Conservation (phyloP, 108 stramenopile species). For the Pelagomonas calceolata region DNA sequence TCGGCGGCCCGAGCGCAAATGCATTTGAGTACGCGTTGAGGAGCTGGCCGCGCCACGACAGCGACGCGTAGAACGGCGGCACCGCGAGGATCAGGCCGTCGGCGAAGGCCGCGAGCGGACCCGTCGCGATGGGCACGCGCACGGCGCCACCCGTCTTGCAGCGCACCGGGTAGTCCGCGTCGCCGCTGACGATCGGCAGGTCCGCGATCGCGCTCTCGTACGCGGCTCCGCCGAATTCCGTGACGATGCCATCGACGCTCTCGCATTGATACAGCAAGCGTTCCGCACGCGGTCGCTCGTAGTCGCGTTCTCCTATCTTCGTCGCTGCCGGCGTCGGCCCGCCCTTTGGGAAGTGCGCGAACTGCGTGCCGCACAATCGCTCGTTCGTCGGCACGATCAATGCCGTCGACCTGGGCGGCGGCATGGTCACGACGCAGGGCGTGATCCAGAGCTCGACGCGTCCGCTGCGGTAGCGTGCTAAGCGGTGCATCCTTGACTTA, state of each 20-base stretch:
- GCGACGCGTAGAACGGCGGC: neutral
- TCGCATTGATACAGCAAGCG: conserved; percentile 7
- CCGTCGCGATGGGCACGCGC: neutral
- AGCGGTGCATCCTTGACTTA: too few species aligned
- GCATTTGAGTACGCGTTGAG: neutral
- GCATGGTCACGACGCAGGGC: conserved; percentile 5
- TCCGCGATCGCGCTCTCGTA: neutral
- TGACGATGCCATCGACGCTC: conserved; percentile 2
- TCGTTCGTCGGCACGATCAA: neutral
- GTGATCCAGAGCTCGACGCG: neutral
- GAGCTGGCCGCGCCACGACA: neutral
- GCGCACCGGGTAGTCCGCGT: neutral
- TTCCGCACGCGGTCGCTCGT: neutral
- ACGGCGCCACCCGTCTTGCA: neutral
- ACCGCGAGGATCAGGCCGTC: neutral
- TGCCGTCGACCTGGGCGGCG: neutral
- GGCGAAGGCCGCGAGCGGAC: neutral
- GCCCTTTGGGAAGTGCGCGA: conserved; percentile 1
- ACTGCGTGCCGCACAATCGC: conserved; percentile 1
- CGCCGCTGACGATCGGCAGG: neutral
- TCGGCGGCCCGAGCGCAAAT: neutral
- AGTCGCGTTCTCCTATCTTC: neutral
- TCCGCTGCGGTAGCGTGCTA: neutral
- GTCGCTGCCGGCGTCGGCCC: neutral
- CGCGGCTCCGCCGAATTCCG: conserved; percentile 1